These are phyloP conservation scores for Colletotrichum cuscutae DNA, from an alignment of 2,329 filamentous ascomycete genomes.

Conservation along the genomic window DNA sequence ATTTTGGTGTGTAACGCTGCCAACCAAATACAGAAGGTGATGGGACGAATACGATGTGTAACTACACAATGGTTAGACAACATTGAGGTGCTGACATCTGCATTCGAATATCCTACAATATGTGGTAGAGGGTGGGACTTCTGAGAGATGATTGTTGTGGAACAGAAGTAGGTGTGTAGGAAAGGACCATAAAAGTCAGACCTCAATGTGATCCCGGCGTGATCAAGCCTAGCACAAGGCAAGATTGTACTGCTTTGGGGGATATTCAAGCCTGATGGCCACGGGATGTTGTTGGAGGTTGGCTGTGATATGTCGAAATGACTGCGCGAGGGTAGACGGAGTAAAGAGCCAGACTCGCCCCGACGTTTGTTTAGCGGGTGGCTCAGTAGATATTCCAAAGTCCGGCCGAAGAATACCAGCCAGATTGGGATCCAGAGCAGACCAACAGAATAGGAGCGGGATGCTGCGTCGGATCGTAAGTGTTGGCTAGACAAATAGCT, in stretches of 20 bases:
- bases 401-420: constrained; percentile 6
- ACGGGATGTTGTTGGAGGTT: constrained; percentile 6
- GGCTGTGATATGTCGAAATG: constrained; percentile 21
- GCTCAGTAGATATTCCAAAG: constrained; percentile 29
- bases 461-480: constrained; percentile 19
- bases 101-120: constrained; percentile 8
- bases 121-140: neutral
- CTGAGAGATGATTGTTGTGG: neutral
- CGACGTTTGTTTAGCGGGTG: constrained; percentile 20
- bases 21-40: neutral
- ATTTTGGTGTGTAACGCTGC: neutral
- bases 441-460: constrained; percentile 14
- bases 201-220: constrained; percentile 5
- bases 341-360: constrained; percentile 17
- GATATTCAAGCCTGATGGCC: constrained; percentile 1
- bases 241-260: neutral
- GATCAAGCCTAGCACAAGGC: constrained; percentile 11
- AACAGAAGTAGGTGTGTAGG: neutral
- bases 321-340: constrained; percentile 30
- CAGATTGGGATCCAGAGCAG: neutral
- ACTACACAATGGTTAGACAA: constrained; percentile 29
- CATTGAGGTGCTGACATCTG: constrained; percentile 1
- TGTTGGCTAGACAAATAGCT: constrained; percentile 2
- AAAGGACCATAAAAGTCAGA: constrained; percentile 10
- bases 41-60: constrained; percentile 27